Evolutionary conservation across 2,329 filamentous ascomycete genomes (phyloP), one percentile per base, ranked within the genome.

Genomic region (Xylaria sp.): DNA sequence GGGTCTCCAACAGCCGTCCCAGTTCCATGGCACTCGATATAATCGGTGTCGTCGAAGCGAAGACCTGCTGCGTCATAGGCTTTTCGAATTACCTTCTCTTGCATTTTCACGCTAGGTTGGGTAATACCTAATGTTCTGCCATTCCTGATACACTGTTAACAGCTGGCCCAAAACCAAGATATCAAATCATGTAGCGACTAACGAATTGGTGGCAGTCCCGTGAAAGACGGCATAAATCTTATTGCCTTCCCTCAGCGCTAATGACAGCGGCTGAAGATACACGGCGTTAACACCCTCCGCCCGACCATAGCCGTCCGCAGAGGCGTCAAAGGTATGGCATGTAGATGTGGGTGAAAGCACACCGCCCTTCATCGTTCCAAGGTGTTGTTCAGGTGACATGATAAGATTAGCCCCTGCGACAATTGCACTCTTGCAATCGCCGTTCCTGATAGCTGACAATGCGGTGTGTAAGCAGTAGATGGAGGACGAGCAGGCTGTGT

Each of bases 401-500:
- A 78, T 76, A 13, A 76, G 20, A 59, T 78, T 78, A 0, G 70
- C 63, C 1, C 65, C 65, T 0, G 76, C 76, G 0, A 78, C 74
- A n/a, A 78, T 71, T 1, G 71, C 77, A 0, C 48, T 34, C 12
- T 75, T 71, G 28, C 76, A 78, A 1, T 78, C 76, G 0, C 60
- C 61, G 0, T 51, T 34, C 2, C 56, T 37, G 0, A 78, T 52
- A 0, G 76, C 74, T 0, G 3, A 37, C 1, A 71, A 18, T 0
- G 76, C 77, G 2, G 25, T 25, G 44, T 78, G 75, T 0, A 78
- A 57, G 8, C 54, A 61, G 12, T 75, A 78, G 1, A 77, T 78
- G 68, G 74, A 76, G 9, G 77, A 78, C 0, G 80, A 80, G 64
- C 81, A 82, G 2, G 78, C 81, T 8, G 80, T 81, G 46, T 83